Conservation (phyloP, 768 basidiomycete genomes). For the Hypsizygus marmoreus region DNA sequence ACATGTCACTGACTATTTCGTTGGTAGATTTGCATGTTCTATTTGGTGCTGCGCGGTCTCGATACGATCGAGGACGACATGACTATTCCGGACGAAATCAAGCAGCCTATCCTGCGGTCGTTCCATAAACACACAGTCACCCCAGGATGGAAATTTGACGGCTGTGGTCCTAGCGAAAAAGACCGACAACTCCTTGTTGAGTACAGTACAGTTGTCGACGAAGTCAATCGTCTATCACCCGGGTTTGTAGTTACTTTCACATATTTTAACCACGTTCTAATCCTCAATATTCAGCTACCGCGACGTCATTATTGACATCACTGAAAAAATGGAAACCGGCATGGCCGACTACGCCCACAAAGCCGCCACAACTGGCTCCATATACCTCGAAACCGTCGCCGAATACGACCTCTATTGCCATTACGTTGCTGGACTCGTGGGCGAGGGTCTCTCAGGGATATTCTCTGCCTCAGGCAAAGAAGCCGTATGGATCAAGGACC, state of each 20-base stretch:
- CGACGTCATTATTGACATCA: slow-evolving; percentile 79
- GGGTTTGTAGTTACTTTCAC: slow-evolving; percentile 43
- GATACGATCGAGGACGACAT: slow-evolving; percentile 99
- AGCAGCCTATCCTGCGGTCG: slow-evolving; percentile 80
- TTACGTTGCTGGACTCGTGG: slow-evolving; percentile 96
- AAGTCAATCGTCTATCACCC: slow-evolving; percentile 68
- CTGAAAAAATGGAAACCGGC: slow-evolving; percentile 84
- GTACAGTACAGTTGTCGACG: slow-evolving; percentile 79
- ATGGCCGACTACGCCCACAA: slow-evolving; percentile 96
- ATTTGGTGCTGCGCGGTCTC: slow-evolving; percentile 90
- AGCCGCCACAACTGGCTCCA: slow-evolving; percentile 66
- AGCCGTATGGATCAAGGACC: slow-evolving; percentile 65
- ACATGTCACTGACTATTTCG: slow-evolving; percentile 3
- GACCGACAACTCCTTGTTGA: slow-evolving; percentile 84
- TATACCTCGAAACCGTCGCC: slow-evolving; percentile 71
- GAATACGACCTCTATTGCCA: slow-evolving; percentile 99
- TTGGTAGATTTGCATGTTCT: slow-evolving; percentile 87
- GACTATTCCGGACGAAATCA: slow-evolving; percentile 84
- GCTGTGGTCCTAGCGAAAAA: slow-evolving; percentile 83
- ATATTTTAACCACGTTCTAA: slow-evolving; percentile 12
- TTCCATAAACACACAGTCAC: slow-evolving; percentile 81
- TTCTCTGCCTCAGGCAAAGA: slow-evolving; percentile 89
- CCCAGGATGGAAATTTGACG: slow-evolving; percentile 86
- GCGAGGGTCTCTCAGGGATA: slow-evolving; percentile 89
- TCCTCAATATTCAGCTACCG: slow-evolving; percentile 53